A percentile compares a stretch with the other conserved stretches of the same genome.
Evolutionary conservation across 2,329 filamentous ascomycete species (phyloP).

Genomic region (Ilyonectria mors-panacis): DNA sequence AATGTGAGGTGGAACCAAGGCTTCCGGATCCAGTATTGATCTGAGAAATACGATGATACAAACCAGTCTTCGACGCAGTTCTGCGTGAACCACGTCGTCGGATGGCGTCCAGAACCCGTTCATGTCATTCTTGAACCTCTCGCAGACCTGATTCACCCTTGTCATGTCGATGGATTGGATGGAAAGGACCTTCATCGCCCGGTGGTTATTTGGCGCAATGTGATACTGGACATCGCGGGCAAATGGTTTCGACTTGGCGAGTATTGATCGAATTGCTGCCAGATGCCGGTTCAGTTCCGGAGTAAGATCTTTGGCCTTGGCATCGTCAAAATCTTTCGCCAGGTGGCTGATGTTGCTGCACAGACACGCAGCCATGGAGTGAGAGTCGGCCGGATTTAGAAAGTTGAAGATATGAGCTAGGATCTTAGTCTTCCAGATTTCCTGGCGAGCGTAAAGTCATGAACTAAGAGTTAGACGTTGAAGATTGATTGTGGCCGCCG

Average conservation of each 20-base stretch:
- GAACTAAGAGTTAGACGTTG: not conserved
- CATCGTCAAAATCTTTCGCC: conserved; percentile 42
- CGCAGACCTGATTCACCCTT: conserved; percentile 33
- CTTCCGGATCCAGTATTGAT: conserved; percentile 45
- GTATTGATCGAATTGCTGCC: conserved; percentile 42
- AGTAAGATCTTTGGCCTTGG: conserved; percentile 38
- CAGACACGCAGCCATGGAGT: conserved; percentile 36
- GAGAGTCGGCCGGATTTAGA: not conserved
- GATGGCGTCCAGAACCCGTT: conserved; percentile 44
- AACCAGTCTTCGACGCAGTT: conserved; percentile 49
- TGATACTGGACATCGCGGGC: conserved; percentile 50
- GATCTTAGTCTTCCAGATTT: not conserved
- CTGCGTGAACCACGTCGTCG: conserved; percentile 36
- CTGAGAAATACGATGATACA: conserved; percentile 51
- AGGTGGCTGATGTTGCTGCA: conserved; percentile 45
- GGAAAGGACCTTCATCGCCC: conserved; percentile 50
- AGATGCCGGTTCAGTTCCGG: conserved; percentile 49
- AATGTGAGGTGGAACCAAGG: conserved; percentile 39
- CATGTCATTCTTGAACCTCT: conserved; percentile 30
- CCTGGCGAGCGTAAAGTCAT: not conserved
- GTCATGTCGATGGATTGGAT: conserved; percentile 36
- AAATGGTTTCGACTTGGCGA: conserved; percentile 48
- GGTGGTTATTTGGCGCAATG: conserved; percentile 50
- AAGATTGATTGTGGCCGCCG: not conserved
- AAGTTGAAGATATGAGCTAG: not conserved